Conservation (phyloP, 257 asterid genomes). For the Linaria vulgaris region DNA sequence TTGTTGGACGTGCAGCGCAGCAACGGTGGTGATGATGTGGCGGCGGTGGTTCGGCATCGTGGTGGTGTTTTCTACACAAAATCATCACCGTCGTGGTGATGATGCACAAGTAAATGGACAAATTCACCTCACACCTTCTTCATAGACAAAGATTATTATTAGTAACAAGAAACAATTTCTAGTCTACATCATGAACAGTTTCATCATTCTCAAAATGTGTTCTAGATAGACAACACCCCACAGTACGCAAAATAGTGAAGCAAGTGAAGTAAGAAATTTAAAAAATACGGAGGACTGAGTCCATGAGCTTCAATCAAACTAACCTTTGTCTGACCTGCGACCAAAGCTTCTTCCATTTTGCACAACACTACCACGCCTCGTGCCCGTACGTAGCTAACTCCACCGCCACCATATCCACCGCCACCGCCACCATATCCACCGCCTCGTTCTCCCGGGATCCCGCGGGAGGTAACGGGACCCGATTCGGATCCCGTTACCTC, state of each 20-base stretch:
- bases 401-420: no score
- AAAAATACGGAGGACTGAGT: neutral
- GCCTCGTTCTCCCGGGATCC: no score
- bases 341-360: conserved; percentile 63
- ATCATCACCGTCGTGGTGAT: no score
- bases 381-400: no score
- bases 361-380: conserved; percentile 71
- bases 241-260: neutral
- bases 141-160: neutral
- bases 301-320: conserved; percentile 22
- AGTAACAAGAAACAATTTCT: neutral
- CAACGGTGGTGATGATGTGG: no score
- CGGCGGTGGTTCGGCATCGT: no score
- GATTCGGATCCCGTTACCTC: no score
- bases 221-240: neutral
- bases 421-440: no score
- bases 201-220: neutral
- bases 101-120: no score
- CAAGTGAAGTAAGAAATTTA: neutral
- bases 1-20: no score
- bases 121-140: neutral
- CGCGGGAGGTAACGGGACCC: no score
- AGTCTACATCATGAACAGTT: neutral
- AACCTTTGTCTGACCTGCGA: conserved; percentile 56
- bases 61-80: no score